Percentiles rank a stretch among this genome's conserved stretches.
Evolutionary conservation across 148 eudicot genomes (phyloP).

Genomic region (Rhododendron vialii): DNA sequence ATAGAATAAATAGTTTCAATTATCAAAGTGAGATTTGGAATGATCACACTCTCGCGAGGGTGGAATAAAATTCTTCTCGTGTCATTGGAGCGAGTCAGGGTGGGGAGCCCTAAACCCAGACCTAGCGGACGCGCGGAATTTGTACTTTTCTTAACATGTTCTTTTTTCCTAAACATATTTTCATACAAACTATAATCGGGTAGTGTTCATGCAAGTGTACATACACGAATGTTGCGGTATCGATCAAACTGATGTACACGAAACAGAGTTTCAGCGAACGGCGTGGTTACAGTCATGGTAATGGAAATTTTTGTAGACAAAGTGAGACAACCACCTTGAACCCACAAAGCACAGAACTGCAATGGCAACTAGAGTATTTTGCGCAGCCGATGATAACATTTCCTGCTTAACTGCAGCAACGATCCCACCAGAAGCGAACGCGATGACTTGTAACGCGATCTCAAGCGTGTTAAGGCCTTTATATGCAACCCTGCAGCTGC

Average conservation of each 20-base stretch:
- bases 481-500: slow-evolving; percentile 63
- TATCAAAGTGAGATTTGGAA: too few species aligned
- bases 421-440: slow-evolving; percentile 43
- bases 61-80: too few species aligned
- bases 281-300: slow-evolving; percentile 83
- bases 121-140: neutral
- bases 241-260: neutral
- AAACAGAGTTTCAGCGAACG: slow-evolving; percentile 17
- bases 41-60: too few species aligned
- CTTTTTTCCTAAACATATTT: neutral
- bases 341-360: slow-evolving; percentile 61
- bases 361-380: slow-evolving; percentile 27
- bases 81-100: too few species aligned
- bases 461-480: slow-evolving; percentile 49
- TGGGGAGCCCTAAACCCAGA: neutral
- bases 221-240: neutral
- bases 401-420: slow-evolving; percentile 52
- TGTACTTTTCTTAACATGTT: neutral
- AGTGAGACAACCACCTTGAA: slow-evolving; percentile 70
- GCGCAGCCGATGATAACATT: slow-evolving; percentile 26
- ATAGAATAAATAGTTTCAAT: too few species aligned
- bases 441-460: slow-evolving; percentile 41
- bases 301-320: slow-evolving; percentile 66
- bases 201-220: neutral
- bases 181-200: neutral